Evolutionary conservation across 176 grass and related monocot species (phyloP), one percentile per base, ranked within the genome.

Genomic region (Ensete ventricosum): DNA sequence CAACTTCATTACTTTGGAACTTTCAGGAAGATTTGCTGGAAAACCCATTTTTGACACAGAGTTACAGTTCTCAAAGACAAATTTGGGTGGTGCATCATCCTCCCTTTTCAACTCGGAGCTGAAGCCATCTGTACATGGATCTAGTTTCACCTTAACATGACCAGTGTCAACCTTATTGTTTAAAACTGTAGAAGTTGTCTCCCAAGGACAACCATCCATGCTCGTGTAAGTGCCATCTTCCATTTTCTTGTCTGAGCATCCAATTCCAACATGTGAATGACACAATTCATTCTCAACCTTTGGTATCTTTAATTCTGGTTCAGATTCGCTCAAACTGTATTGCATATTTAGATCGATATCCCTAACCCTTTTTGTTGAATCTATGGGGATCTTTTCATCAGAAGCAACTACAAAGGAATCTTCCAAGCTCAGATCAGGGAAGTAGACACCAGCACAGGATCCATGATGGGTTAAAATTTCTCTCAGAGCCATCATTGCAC

Each of bases 401-500:
- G 87, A 86, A 80, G 82, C 84, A 82, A 77, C 76, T 67, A 80
- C 76, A 75, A 58, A 80, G 52, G 72, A 76, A 63, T 26, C 55
- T 78, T 87, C 81, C 68, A 49, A 80, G 71, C 78, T 86, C 73
- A 84, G 64, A 82, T 91, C 88, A 72, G 95, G 95, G 65, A 86
- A 78, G 82, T 94, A 94, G 53, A 94, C 90, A 85, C 95, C 91
- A 83, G 90, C 88, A 85, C 79, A 99, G 76, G 86, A 85, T 73
- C 95, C 95, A 89, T 99, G 95, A 88, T 99, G 82, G 0, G 90
- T 94, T 86, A 94, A 82, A 81, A 99, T 99, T 87, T 99, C 95
- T 82, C 95, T 99, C 75, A 99, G 84, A 74, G 90, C 95, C 95
- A 99, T 99, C 73, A 94, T 89, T 54, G 82, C 79, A 73, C 95